phyloP scores from a whole-genome alignment of 306 rosid genomes.

The Luffa aegyptiaca region DNA sequence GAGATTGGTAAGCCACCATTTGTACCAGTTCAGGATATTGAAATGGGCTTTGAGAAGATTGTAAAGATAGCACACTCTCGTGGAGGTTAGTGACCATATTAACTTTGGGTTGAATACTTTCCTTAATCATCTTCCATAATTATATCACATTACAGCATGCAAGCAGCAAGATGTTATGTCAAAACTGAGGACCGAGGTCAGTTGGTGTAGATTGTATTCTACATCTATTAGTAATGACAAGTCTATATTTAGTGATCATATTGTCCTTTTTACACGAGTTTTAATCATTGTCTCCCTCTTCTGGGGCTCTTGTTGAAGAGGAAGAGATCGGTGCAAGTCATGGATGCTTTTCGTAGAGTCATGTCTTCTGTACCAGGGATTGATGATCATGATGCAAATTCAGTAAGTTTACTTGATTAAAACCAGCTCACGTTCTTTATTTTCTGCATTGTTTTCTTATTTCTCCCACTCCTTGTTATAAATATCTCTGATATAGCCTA shows the following conservation, averaged over 20 bases:
- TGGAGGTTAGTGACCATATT: conserved; percentile 51
- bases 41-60: conserved; percentile 94
- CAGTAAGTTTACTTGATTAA: conserved; percentile 36
- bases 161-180: conserved; percentile 53
- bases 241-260: not conserved
- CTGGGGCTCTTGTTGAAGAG: conserved; percentile 36
- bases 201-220: conserved; percentile 20
- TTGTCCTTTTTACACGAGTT: not conserved
- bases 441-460: conserved; percentile 12
- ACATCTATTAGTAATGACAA: not conserved
- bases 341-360: conserved; percentile 57
- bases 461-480: not conserved
- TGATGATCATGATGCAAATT: conserved; percentile 73
- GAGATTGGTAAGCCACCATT: conserved; percentile 83
- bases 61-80: conserved; percentile 77
- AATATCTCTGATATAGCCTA: not conserved
- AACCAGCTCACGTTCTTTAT: conserved; percentile 3
- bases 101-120: conserved; percentile 3
- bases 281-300: conserved; percentile 1
- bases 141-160: conserved; percentile 43
- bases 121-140: conserved; percentile 3
- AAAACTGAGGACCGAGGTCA: conserved; percentile 74
- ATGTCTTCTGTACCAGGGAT: conserved; percentile 67
- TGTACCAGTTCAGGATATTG: conserved; percentile 70
- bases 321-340: conserved; percentile 62